Evolutionary conservation across 345 rosid species (phyloP).

Genomic region (Eucalyptus erythrocorys): DNA sequence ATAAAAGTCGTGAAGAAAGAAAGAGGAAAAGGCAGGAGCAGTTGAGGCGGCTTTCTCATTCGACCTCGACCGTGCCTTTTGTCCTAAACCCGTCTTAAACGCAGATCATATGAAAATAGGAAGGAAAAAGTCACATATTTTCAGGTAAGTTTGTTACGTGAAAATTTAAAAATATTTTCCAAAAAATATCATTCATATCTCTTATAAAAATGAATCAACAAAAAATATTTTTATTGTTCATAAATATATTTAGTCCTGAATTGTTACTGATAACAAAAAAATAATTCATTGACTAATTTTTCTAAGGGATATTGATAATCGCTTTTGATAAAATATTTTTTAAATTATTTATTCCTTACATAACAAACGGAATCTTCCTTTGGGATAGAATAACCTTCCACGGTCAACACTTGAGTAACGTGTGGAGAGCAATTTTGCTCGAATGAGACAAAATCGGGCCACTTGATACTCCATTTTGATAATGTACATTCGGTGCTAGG

Average conservation of each 20-base stretch:
- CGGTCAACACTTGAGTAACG: neutral
- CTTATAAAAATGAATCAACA: rapidly evolving
- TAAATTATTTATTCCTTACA: neutral
- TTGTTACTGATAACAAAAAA: no score
- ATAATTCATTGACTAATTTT: no score
- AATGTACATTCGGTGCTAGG: neutral
- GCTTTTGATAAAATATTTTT: no score
- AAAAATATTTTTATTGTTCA: no score
- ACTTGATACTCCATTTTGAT: neutral
- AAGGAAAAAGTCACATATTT: no score
- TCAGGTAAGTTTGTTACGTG: neutral
- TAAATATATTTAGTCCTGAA: no score
- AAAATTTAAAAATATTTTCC: no score
- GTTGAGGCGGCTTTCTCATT: neutral
- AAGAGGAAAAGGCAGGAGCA: neutral
- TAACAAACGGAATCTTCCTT: neutral
- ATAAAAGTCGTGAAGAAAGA: neutral
- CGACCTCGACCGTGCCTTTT: neutral
- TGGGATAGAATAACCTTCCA: rapidly evolving
- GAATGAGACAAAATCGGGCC: neutral
- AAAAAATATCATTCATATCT: no score
- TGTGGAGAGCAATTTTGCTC: neutral
- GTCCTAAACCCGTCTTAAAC: neutral
- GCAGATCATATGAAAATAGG: neutral
- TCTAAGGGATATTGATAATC: no score